phyloP scores from a whole-genome alignment of 202 grass and related monocot genomes.

The Digitaria exilis region DNA sequence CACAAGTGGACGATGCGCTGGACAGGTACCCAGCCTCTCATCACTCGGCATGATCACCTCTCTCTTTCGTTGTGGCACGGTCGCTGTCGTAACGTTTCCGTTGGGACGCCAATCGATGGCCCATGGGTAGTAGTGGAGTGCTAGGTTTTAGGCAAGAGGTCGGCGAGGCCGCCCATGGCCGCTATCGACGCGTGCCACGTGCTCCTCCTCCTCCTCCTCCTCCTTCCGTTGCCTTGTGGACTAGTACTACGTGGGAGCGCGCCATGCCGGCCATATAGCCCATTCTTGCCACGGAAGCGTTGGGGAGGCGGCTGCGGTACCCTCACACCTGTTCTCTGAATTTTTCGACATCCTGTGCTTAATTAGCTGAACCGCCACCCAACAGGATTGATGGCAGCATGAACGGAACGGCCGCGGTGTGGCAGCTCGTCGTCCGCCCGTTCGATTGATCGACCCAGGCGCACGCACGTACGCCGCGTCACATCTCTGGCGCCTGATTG shows the following conservation, averaged over 20 bases:
- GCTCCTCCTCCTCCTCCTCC: background rate
- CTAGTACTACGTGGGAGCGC: background rate
- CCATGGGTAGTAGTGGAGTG: background rate
- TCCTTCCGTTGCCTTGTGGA: background rate
- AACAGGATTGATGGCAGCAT: background rate
- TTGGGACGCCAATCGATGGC: background rate
- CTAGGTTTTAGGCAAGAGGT: background rate
- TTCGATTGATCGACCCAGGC: background rate
- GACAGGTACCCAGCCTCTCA: background rate
- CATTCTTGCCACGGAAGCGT: background rate
- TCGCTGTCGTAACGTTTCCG: background rate
- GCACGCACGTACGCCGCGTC: background rate
- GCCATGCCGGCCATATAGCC: background rate
- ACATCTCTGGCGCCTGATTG: background rate
- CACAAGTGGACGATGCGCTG: constrained; percentile 17
- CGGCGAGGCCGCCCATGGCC: background rate
- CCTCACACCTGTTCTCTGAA: background rate
- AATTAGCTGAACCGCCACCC: background rate
- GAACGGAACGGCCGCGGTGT: background rate
- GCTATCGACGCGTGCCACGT: constrained; percentile 12
- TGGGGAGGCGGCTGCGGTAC: background rate
- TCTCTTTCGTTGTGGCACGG: background rate
- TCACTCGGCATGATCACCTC: background rate
- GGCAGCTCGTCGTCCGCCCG: background rate
- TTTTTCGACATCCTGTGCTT: too few relatives aligned